Base-by-base conservation (phyloP, 1,284 basidiomycete species). In the Trichosporon ovoides region DNA sequence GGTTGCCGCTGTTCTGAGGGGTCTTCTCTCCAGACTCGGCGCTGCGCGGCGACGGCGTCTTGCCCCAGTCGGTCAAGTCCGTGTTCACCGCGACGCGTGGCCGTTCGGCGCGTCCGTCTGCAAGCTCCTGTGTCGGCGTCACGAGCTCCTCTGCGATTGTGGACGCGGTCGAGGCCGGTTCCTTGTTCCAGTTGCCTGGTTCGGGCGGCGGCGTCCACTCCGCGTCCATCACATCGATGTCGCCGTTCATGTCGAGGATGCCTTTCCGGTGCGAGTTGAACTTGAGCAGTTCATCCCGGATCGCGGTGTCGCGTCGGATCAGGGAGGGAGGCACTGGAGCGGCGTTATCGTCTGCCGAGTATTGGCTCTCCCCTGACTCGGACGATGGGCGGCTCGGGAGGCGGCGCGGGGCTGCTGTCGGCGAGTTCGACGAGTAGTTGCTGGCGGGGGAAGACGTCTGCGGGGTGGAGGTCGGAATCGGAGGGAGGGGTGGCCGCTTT, bases 351-450 rank as follows among this genome's bases (percentile, higher is more conserved):
- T 60, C 58, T n/a, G 56, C 36, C 20, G 61, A 63, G 56, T 63
- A 63, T 52, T 56, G 53, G 58, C 61, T 63, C 12, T 58, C 61
- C n/a, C 56, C 56, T 12, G 61, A 63, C 38, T 58, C 36, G 24
- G 36, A 50, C 10, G 55, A 51, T 18, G 40, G 33, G 49, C 33
- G 37, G 36, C 56, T 38, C 43, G 24, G 38, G 24, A 31, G 55
- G 36, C 59, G 57, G 3, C 40, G 38, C 7, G 55, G 46, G 2
- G 18, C 35, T 22, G 22, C 22, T 22, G 22, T 16, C 9, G 24
- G 24, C 9, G 43, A 48, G 43, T 48, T 22, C 7, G 43, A 48
- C 24, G 43, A 48, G 28, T 48, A 48, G 22, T 16, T 48, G 43
- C 43, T 48, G 16, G 43, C 43, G 7, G 43, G 43, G 43, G 43